Evolutionary conservation across 192 early-diverging fungal genomes (phyloP), one percentile per base, ranked within the genome.

Genomic region (Geranomyces variabilis): DNA sequence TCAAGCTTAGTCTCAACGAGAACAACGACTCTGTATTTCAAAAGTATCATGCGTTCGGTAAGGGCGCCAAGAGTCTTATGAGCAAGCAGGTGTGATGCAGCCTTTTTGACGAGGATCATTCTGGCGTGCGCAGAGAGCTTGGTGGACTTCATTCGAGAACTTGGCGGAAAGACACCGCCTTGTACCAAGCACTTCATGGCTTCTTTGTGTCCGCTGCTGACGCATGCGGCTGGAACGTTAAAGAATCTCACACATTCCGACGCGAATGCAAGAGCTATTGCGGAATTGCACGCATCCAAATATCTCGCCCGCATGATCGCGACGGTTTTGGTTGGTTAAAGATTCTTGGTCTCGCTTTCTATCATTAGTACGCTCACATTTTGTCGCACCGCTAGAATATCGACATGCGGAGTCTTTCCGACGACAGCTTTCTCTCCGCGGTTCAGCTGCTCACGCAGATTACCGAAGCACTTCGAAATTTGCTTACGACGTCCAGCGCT

Each of bases 1-100:
- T 80, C 59, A 79, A 80, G 48, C 70, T 83, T 44, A 80, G 76
- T 53, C 81, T 77, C 29, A 73, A 66, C 56, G 76, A 73, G 30
- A 33, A 36, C 30, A 75, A 83, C 67, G 81, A 80, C 56, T 60
- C 26, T 6, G 22, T 22, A 8, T 81, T 81, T 73, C n/a, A 22
- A 8, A 8, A 29, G 2, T 72, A 65, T 33, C n/a, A 41, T 41
- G 63, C 41, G 8, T 14, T 61, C 6, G 72, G 77, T 78, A 49
- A 41, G 60, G 0, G 36, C 36, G 36, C 36, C 3, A 41, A 41
- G 5, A 7, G 36, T 41, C 36, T 3, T 41, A 7, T 41, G 36
- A 41, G 3, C 10, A 10, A 41, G 5, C 36, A 41, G 36, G 36
- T 10, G 36, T 41, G 3, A 10, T 3, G 36, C 36, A 41, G 36